Base-by-base conservation (phyloP, 169 alveolate genomes). In the Plasmodium gallinaceum region DNA sequence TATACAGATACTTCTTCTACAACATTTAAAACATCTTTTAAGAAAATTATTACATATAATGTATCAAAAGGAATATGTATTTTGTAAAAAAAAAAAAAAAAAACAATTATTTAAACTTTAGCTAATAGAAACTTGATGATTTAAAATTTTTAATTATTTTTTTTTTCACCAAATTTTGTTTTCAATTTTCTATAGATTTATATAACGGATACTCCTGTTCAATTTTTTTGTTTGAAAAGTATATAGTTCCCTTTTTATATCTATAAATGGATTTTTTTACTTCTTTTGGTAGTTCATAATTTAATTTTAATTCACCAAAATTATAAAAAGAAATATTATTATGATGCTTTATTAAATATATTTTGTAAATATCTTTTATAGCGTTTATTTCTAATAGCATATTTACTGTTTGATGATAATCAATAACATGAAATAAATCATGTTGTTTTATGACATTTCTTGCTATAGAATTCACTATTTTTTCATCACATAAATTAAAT, bases 381-480 rank as follows among this genome's bases (percentile, higher is more conserved):
- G 20, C 39, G 43, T 14, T 61, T 20, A 57, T 45, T 7, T 86
- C 37, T 42, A 86, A 24, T 14, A 86, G 24, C 24, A 64, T 6
- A 2, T 86, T 86, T 24, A 61, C 88, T 12, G 86, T 92, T 54
- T 92, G 92, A 61, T 94, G 94, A 88, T 94, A 94, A 69, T 94
- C 95, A 46, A 62, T 83, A 10, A 58, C 64, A 14, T 88, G 88
- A 46, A 94, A 92, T 12, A 92, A 74, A 10, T 92, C 95, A 64
- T 73, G 71, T 6, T 88, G 93, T 51, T 76, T 60, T 42, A 86
- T 68, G 9, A 75, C 93, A 71, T 74, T 61, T 60, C 92, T 91
- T 20, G 94, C 92, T 18, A 94, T 74, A 65, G 94, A 74, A 72
- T 94, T 94, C 9, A 88, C 72, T 52, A 94, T 88, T 26, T 74